Evolutionary conservation across 2,329 filamentous ascomycete genomes (phyloP), one percentile per base, ranked within the genome.

Genomic region (Sphaerulina vaccinii): DNA sequence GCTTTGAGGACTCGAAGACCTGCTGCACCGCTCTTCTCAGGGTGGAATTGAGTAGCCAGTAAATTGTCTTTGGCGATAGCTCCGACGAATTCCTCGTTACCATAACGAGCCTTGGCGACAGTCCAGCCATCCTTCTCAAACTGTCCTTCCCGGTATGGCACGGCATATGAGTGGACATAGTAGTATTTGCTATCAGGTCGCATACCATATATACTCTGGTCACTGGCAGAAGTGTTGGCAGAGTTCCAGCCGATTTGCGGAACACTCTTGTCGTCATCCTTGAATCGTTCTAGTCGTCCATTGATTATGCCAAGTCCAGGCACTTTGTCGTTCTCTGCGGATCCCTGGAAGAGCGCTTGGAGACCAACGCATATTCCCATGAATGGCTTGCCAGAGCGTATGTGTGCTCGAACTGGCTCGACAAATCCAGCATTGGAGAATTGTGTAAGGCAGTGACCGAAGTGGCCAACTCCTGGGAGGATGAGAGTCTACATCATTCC

Each of bases 241-340:
- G 85, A 90, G 73, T 99, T 99, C 93, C 93, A 99, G 49, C 93
- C 93, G 70, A 99, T 99, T 73, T 99, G 95, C 33, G 93, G 93
- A n/a, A 99, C 95, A 32, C 90, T 85, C 74, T 97, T 97, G 64
- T 81, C 75, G 24, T 72, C 70, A 68, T 88, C 83, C 67, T 89
- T 76, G 73, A 99, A 99, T 55, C 85, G 85, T 66, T 82, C 78
- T 58, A 99, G 80, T 9, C 74, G 75, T 33, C 81, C 82, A 38
- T 85, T 83, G 56, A 97, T 84, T 22, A 95, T 39, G 4, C 86
- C 87, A 41, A 99, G 75, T 1, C 93, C 93, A 2, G 83, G 73
- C 11, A 89, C 84, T 15, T 77, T 71, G 0, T 84, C 75, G 59
- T 89, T 85, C 70, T 99, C 93, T 35, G 83, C 82, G 0, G 93